A percentile compares a stretch with the other conserved stretches of the same genome.
phyloP scores from a whole-genome alignment of 2,329 filamentous ascomycete genomes.

The Herpotrichia juniperi region DNA sequence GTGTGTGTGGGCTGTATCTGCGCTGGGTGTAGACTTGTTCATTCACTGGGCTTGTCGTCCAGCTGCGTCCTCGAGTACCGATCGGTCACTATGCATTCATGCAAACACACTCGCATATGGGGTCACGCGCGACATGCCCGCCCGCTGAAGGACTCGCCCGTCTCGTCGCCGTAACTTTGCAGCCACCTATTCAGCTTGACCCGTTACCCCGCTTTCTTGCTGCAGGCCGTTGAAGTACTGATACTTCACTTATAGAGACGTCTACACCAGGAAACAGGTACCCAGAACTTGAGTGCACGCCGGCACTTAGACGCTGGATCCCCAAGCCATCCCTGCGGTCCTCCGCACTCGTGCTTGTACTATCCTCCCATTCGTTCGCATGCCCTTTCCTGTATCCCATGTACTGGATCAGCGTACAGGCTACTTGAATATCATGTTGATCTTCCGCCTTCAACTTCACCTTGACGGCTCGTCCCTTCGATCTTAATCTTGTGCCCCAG shows the following conservation, averaged over 20 bases:
- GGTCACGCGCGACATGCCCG: conserved; percentile 42
- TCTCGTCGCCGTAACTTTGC: conserved; percentile 38
- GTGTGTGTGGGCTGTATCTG: no score
- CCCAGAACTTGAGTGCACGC: conserved; percentile 32
- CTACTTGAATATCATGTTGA: conserved; percentile 47
- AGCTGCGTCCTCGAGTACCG: background rate
- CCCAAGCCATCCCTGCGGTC: conserved; percentile 37
- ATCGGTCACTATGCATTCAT: conserved; percentile 31
- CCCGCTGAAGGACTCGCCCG: conserved; percentile 23
- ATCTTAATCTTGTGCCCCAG: conserved; percentile 31
- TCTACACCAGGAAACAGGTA: conserved; percentile 26
- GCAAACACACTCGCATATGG: conserved; percentile 38
- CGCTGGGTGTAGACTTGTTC: background rate
- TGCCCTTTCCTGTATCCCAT: conserved; percentile 46
- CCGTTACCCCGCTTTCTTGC: conserved; percentile 47
- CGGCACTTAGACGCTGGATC: conserved; percentile 37
- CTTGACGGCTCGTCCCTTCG: conserved; percentile 37
- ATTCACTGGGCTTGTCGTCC: background rate
- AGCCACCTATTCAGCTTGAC: conserved; percentile 47
- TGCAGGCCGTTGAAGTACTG: conserved; percentile 34
- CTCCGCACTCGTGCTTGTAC: conserved; percentile 34
- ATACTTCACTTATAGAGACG: conserved; percentile 23
- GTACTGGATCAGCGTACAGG: conserved; percentile 48
- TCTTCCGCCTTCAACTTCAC: conserved; percentile 41
- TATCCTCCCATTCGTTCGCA: conserved; percentile 42